Conservation (phyloP, 306 rosid genomes). For the Aeschynomene evenia region DNA sequence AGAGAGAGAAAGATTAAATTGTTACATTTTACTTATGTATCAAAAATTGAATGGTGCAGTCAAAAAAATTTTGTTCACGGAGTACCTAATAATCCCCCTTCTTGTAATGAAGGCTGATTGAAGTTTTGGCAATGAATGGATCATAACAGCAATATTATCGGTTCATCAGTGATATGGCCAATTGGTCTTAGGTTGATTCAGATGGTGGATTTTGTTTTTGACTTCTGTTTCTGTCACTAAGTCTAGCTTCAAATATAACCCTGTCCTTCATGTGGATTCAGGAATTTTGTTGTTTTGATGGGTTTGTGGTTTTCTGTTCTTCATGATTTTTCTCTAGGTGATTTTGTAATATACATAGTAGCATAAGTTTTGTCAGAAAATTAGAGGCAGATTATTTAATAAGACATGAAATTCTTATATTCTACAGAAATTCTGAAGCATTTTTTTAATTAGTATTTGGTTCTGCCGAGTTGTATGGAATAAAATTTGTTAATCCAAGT, state of each 20-base stretch:
- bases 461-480: not conserved
- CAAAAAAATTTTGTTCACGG: no score
- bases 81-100: no score
- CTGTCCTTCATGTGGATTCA: not conserved
- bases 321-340: not conserved
- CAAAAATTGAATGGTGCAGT: no score
- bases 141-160: not conserved
- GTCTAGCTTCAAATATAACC: not conserved
- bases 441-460: not conserved
- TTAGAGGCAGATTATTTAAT: not conserved
- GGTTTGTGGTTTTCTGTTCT: conserved; percentile 30
- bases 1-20: no score
- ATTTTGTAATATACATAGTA: not conserved
- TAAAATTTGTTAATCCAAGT: not conserved
- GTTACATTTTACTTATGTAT: no score
- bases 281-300: not conserved
- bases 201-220: conserved; percentile 7
- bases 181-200: not conserved
- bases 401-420: not conserved
- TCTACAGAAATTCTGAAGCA: not conserved
- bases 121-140: not conserved
- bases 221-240: not conserved
- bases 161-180: conserved; percentile 10
- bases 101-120: not conserved
- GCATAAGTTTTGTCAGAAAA: conserved; percentile 10